phyloP scores from a whole-genome alignment of 129 eudicot species.

The Rutidosis leptorrhynchoides region DNA sequence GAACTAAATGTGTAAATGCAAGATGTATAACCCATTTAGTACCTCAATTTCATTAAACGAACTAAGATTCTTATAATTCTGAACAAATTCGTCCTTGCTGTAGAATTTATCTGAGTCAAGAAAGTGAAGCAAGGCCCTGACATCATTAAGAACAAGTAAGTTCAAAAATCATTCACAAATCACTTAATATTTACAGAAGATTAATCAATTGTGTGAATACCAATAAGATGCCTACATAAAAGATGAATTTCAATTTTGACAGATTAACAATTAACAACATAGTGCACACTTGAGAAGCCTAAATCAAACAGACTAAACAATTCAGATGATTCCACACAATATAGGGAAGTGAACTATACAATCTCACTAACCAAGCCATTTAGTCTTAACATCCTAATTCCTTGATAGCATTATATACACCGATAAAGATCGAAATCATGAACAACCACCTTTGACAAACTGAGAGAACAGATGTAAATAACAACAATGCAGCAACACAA shows the following conservation, averaged over 20 bases:
- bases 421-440: background rate
- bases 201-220: background rate
- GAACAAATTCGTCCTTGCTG: constrained; percentile 91
- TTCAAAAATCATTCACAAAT: background rate
- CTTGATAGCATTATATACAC: background rate
- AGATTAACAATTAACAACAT: background rate
- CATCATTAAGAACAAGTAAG: constrained; percentile 25
- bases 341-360: background rate
- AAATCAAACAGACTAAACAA: background rate
- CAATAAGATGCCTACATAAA: background rate
- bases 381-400: background rate
- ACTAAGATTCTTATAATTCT: constrained; percentile 94
- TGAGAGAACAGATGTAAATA: constrained; percentile 9
- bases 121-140: constrained; percentile 99
- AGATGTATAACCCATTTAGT: background rate
- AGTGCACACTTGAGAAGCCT: background rate
- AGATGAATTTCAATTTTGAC: background rate
- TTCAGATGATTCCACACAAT: background rate
- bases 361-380: background rate
- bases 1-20: background rate
- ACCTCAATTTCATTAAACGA: constrained; percentile 91
- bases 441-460: background rate
- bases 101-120: constrained; percentile 86
- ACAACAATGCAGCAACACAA: background rate
- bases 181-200: constrained; percentile 4